A percentile compares a stretch with the other conserved stretches of the same genome.
These are phyloP conservation scores for Phytophthora tubulina DNA, from an alignment of 352 stramenopile genomes.

Conservation along the genomic window DNA sequence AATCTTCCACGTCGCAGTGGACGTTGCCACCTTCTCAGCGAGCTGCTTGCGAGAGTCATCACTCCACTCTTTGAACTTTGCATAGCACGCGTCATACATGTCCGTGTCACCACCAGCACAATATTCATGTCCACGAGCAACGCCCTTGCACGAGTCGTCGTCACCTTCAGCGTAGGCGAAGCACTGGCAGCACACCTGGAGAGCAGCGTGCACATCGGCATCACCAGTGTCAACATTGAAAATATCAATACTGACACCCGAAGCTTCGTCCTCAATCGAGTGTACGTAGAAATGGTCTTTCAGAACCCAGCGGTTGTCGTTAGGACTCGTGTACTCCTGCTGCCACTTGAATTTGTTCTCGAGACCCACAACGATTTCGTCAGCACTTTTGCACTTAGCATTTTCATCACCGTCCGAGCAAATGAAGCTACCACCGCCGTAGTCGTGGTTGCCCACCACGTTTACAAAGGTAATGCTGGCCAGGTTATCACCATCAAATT, in stretches of 20 bases:
- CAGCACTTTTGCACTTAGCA: conserved; percentile 40
- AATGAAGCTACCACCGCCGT: conserved; percentile 62
- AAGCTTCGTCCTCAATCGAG: conserved; percentile 42
- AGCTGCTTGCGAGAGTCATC: conserved; percentile 54
- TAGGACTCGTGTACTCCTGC: conserved; percentile 51
- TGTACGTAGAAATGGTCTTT: conserved; percentile 68
- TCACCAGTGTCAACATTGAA: conserved; percentile 68
- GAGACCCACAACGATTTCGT: conserved; percentile 34
- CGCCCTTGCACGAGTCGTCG: conserved; percentile 45
- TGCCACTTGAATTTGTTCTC: conserved; percentile 64
- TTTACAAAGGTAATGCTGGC: conserved; percentile 59
- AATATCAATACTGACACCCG: conserved; percentile 60
- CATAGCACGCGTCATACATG: conserved; percentile 56
- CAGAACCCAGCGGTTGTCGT: conserved; percentile 64
- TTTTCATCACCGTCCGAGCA: conserved; percentile 45
- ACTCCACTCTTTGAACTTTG: conserved; percentile 51
- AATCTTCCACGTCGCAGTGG: conserved; percentile 51
- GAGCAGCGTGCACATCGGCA: conserved; percentile 53
- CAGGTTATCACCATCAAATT: conserved; percentile 54
- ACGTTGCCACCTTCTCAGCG: conserved; percentile 46
- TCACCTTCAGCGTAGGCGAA: conserved; percentile 55
- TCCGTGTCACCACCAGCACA: conserved; percentile 51
- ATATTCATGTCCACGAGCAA: conserved; percentile 49
- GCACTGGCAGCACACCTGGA: conserved; percentile 66
- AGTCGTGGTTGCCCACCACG: conserved; percentile 78